These are phyloP conservation scores for grape (Vitis vinifera) DNA, from an alignment of 164 flowering plant species.

Conservation along the genomic window ASM3070453v1 NC_081814.1:13900001-13900500, in stretches of 20 bases:
- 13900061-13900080: not conserved
- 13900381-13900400: constrained; percentile 9
- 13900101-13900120: constrained; percentile 53
- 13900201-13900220: constrained; percentile 56
- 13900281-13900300: not conserved
- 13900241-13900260: constrained; percentile 25
- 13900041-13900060: too few species aligned
- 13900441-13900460: constrained; percentile 95
- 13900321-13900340: not conserved
- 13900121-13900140: constrained; percentile 63
- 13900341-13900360: constrained; percentile 31
- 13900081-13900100: constrained; percentile 75
- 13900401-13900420: constrained; percentile 49
- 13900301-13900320: not conserved
- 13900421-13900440: constrained; percentile 68
- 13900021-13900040: too few species aligned
- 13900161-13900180: constrained; percentile 46
- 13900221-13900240: constrained; percentile 20
- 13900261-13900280: not conserved
- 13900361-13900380: constrained; percentile 35
- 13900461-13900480: not conserved
- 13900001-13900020: too few species aligned
- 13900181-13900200: constrained; percentile 33
- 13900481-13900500: not conserved
- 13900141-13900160: constrained; percentile 46